phyloP scores from a whole-genome alignment of 768 basidiomycete species.

The Mycena belliarum region DNA sequence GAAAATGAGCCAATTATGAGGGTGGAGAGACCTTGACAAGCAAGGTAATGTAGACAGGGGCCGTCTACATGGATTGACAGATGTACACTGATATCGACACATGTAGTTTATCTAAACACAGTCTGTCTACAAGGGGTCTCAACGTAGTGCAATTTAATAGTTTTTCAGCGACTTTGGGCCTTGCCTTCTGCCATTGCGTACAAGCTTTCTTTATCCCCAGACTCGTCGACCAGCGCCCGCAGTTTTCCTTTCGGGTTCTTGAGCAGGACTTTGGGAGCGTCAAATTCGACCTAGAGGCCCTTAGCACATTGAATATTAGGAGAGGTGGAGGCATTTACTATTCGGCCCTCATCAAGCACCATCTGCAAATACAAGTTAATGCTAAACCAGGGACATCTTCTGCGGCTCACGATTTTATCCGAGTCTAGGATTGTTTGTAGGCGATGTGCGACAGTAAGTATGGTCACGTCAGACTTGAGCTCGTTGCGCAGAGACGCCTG shows the following conservation, averaged over 20 bases:
- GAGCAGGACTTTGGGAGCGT: slow-evolving; percentile 50
- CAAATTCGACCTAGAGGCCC: slow-evolving; percentile 26
- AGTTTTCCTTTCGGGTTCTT: slow-evolving; percentile 48
- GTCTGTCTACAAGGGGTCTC: too few species aligned
- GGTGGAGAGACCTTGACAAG: too few species aligned
- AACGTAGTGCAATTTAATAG: too few species aligned
- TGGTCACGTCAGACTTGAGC: slow-evolving; percentile 35
- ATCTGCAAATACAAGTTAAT: not conserved
- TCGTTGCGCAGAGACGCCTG: slow-evolving; percentile 35
- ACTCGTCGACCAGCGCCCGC: slow-evolving; percentile 56
- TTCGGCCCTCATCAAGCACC: not conserved
- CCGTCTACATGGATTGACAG: too few species aligned
- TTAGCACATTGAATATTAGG: not conserved
- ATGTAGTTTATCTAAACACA: too few species aligned
- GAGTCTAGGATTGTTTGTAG: not conserved
- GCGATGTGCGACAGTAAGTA: slow-evolving; percentile 1
- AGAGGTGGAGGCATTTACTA: not conserved
- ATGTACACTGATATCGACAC: too few species aligned
- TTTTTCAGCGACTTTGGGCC: too few species aligned
- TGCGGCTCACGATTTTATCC: not conserved
- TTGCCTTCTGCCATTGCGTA: not conserved
- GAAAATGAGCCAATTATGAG: too few species aligned
- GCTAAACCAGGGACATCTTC: too few species aligned
- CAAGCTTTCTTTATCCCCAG: slow-evolving; percentile 40
- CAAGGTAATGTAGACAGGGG: too few species aligned